These are phyloP conservation scores for Camellia sinensis DNA, from an alignment of 148 eudicot species.

Conservation along the genomic window DNA sequence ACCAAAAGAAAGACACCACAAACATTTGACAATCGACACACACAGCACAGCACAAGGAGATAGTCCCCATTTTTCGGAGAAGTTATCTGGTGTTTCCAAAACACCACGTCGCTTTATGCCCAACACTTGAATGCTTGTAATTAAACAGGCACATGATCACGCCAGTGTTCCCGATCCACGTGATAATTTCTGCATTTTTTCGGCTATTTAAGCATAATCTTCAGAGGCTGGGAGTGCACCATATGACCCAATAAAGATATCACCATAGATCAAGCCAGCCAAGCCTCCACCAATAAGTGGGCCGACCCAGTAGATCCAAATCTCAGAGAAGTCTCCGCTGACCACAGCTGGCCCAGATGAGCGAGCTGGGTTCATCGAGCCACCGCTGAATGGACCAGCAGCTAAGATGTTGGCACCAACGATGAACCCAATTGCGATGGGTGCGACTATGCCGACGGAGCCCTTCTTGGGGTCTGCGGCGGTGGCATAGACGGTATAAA, in stretches of 20 bases:
- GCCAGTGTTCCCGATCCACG: too few species aligned
- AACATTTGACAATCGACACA: neutral
- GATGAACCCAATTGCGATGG: slow-evolving; percentile 79
- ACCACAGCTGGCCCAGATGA: slow-evolving; percentile 78
- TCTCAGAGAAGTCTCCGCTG: slow-evolving; percentile 51
- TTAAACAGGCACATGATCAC: too few species aligned
- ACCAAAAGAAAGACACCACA: neutral
- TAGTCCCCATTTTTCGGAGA: neutral
- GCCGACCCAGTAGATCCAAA: slow-evolving; percentile 89
- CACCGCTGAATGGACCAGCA: slow-evolving; percentile 83
- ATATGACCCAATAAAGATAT: slow-evolving; percentile 49
- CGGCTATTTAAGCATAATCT: slow-evolving; percentile 20
- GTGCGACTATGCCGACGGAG: slow-evolving; percentile 65
- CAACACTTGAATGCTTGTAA: too few species aligned
- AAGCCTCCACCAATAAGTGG: slow-evolving; percentile 86
- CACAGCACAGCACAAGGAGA: neutral
- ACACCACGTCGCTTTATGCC: too few species aligned
- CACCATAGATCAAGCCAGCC: slow-evolving; percentile 80
- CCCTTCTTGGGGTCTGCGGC: slow-evolving; percentile 93
- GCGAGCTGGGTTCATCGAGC: slow-evolving; percentile 94
- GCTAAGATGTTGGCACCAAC: slow-evolving; percentile 86
- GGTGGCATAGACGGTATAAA: slow-evolving; percentile 85
- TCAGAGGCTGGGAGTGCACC: slow-evolving; percentile 15
- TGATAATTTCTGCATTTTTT: too few species aligned
- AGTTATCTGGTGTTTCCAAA: too few species aligned